phyloP scores from a whole-genome alignment of 805 yeast genomes.

The Starmerella sirachaensis region DNA sequence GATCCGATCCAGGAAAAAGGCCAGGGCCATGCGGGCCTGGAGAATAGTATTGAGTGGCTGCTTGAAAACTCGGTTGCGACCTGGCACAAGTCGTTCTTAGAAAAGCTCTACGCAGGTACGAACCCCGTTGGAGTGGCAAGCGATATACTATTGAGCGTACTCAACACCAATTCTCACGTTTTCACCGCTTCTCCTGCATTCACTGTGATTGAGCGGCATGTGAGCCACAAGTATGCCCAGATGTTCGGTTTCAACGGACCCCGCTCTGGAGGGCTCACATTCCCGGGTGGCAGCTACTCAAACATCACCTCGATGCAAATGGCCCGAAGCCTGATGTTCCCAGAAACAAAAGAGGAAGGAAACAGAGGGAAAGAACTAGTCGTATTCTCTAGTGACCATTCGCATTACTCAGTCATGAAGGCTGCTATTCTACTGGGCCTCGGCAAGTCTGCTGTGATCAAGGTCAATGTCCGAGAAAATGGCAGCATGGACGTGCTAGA shows the following conservation, averaged over 20 bases:
- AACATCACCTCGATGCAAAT: conserved; percentile 67
- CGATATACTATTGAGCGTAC: conserved; percentile 52
- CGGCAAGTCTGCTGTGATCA: conserved; percentile 52
- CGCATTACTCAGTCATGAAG: conserved; percentile 71
- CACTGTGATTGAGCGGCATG: conserved; percentile 59
- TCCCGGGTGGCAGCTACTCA: conserved; percentile 82
- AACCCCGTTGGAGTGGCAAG: conserved; percentile 73
- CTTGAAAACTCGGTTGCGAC: conserved; percentile 62
- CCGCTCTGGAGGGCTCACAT: conserved; percentile 69
- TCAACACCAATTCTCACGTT: conserved; percentile 78
- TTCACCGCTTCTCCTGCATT: conserved; percentile 73
- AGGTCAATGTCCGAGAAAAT: conserved; percentile 42
- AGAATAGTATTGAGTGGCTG: conserved; percentile 42
- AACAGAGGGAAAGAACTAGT: conserved; percentile 47
- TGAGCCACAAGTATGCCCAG: conserved; percentile 55
- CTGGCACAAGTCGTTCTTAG: conserved; percentile 80
- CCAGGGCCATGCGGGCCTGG: conserved; percentile 35
- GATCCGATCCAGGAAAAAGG: conserved; percentile 30
- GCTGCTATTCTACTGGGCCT: conserved; percentile 68
- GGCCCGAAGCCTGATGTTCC: conserved; percentile 55
- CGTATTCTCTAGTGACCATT: conserved; percentile 55
- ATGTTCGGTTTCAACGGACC: conserved; percentile 44
- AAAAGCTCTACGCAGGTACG: conserved; percentile 73
- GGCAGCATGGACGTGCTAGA: conserved; percentile 47
- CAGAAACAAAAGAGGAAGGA: conserved; percentile 58